Base-by-base conservation (phyloP, 2,329 filamentous ascomycete genomes). In the Pestalotiopsis sp. region DNA sequence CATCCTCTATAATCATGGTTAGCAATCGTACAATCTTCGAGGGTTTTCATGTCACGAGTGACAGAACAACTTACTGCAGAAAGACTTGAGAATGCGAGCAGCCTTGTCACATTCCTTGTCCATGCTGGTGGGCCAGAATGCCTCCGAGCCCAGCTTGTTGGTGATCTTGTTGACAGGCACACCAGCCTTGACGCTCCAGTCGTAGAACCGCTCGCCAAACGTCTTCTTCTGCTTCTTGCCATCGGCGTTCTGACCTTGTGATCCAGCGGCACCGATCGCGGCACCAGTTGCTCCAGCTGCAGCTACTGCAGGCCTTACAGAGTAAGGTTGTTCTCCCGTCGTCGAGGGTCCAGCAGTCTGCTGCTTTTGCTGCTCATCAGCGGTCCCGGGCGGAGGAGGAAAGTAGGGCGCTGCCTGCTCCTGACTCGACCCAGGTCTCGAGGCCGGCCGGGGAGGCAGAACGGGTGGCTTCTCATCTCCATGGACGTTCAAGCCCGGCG, bases 91-190 rank as follows among this genome's bases (percentile, higher is more conserved):
- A 62, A 97, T 97, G 13, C 93, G 85, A 41, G 94, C 94, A 0
- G 94, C 93, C 83, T 97, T 97, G 80, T 97, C 94, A 74, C 92
- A 92, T 82, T 97, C 95, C 79, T 94, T 94, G 77, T 97, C 94
- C 72, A 97, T 84, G 1, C 91, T 91, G 67, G 92, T 93, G 1
- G 94, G 94, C 87, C 95, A 92, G 80, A 97, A 97, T 25, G 93
- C 92, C 80, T 97, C 94, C 62, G 81, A 82, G n/a, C 94, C 94
- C 49, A 97, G 84, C 80, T 92, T 94, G 81, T 97, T 94, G 17
- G 91, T 93, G 25, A 97, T 80, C 69, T 87, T 90, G 77, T 97
- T 97, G 76, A 97, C 90, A 2, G 94, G 93, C 1, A 87, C 88
- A 17, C 92, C 92, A 12, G 85, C 83, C 74, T 85, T 84, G 66